phyloP scores from a whole-genome alignment of 148 eudicot species.

The Selenicereus undatus region DNA sequence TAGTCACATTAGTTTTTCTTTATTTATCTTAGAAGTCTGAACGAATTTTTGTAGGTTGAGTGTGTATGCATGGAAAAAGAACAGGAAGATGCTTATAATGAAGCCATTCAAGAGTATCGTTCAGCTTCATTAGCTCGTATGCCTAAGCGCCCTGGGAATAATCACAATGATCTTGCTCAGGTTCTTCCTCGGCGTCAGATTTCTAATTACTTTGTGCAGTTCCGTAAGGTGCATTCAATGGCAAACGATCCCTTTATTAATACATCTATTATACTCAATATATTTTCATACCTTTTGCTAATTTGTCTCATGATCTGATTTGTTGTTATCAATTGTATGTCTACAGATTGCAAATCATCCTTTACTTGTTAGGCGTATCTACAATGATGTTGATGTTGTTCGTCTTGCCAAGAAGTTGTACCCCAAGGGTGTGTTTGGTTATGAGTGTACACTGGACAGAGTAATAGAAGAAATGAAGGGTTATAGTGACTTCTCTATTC shows the following conservation, averaged over 20 bases:
- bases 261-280: neutral
- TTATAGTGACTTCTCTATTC: constrained; percentile 85
- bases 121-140: constrained; percentile 56
- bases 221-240: constrained; percentile 68
- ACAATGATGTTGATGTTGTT: constrained; percentile 65
- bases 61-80: constrained; percentile 67
- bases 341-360: constrained; percentile 98
- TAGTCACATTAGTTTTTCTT: neutral
- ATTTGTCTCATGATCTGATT: neutral
- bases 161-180: constrained; percentile 28
- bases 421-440: constrained; percentile 90
- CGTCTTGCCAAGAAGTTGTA: constrained; percentile 73
- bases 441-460: constrained; percentile 85
- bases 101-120: constrained; percentile 84
- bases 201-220: constrained; percentile 89
- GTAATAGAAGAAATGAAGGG: constrained; percentile 85
- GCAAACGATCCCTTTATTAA: constrained; percentile 8
- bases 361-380: constrained; percentile 79
- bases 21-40: neutral
- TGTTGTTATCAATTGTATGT: neutral
- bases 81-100: constrained; percentile 77
- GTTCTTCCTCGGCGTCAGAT: constrained; percentile 85
- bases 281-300: neutral
- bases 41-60: constrained; percentile 52
- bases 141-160: constrained; percentile 40